These are phyloP conservation scores for Malassezia nana DNA, from an alignment of 1,284 basidiomycete species.

Conservation along the genomic window DNA sequence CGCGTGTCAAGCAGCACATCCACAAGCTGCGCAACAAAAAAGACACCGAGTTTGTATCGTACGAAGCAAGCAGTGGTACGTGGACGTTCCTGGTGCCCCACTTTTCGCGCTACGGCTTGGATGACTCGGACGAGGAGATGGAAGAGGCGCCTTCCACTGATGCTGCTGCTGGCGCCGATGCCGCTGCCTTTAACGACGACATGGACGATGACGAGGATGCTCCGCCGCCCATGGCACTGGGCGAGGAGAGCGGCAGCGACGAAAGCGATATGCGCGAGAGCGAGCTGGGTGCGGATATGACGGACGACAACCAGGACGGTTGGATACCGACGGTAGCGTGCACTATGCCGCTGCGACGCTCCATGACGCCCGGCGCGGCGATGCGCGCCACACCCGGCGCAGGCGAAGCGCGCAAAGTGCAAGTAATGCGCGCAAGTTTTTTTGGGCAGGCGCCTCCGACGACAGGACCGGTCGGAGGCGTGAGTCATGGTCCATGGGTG, in stretches of 20 bases:
- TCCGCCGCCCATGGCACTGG: constrained; percentile 25
- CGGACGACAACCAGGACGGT: neutral
- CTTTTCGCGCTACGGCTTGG: constrained; percentile 55
- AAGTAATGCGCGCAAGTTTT: constrained; percentile 48
- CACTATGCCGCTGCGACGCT: constrained; percentile 1
- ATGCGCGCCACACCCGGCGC: constrained; percentile 9
- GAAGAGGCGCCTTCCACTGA: constrained; percentile 15
- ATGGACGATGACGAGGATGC: constrained; percentile 25
- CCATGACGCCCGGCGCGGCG: constrained; percentile 8
- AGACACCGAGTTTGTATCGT: constrained; percentile 74
- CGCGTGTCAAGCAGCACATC: constrained; percentile 62
- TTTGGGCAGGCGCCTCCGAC: constrained; percentile 37
- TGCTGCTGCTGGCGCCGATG: constrained; percentile 2
- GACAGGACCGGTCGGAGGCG: constrained; percentile 14
- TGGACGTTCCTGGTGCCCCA: constrained; percentile 93
- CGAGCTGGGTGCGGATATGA: constrained; percentile 5
- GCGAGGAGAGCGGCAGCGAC: constrained; percentile 14
- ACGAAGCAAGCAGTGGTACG: constrained; percentile 67
- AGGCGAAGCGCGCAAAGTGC: constrained; percentile 34
- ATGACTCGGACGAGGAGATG: constrained; percentile 39
- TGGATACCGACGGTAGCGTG: constrained; percentile 2
- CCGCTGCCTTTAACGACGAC: no score
- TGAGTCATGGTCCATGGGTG: constrained; percentile 3
- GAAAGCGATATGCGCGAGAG: constrained; percentile 15
- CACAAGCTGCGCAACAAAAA: constrained; percentile 75